Evolutionary conservation across 495 filamentous ascomycete species (phyloP).

Genomic region (Penicillium pancosmium): DNA sequence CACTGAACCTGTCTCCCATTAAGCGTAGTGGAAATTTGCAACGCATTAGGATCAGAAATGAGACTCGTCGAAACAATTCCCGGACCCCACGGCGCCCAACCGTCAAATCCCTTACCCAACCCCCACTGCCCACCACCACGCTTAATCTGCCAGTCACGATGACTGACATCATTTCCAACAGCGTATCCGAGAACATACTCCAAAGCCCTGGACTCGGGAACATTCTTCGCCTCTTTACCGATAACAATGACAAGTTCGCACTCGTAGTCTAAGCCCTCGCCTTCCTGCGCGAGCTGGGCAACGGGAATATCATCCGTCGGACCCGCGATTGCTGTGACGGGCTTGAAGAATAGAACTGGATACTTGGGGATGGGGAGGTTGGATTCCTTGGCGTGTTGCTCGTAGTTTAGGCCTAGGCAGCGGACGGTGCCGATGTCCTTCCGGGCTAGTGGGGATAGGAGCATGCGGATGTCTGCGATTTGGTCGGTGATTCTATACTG

Average conservation of each 20-base stretch:
- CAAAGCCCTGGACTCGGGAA: slow-evolving; percentile 67
- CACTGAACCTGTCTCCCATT: slow-evolving; percentile 77
- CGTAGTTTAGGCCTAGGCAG: slow-evolving; percentile 83
- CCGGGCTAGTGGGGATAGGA: slow-evolving; percentile 69
- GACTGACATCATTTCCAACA: slow-evolving; percentile 81
- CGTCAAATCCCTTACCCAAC: slow-evolving; percentile 83
- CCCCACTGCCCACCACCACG: slow-evolving; percentile 81
- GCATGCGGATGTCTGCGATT: slow-evolving; percentile 62
- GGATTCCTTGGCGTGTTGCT: slow-evolving; percentile 76
- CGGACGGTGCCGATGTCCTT: slow-evolving; percentile 74
- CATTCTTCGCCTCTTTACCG: slow-evolving; percentile 68
- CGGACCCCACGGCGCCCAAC: slow-evolving; percentile 86
- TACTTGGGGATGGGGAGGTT: slow-evolving; percentile 74
- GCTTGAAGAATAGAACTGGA: slow-evolving; percentile 85
- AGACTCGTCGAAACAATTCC: slow-evolving; percentile 71
- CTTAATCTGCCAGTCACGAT: slow-evolving; percentile 82
- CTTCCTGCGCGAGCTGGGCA: slow-evolving; percentile 57
- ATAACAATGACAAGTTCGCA: slow-evolving; percentile 82
- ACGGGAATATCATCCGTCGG: slow-evolving; percentile 72
- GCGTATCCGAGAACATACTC: slow-evolving; percentile 80
- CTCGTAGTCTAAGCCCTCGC: slow-evolving; percentile 77
- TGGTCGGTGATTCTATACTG: slow-evolving; percentile 71
- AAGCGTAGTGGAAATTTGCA: slow-evolving; percentile 67
- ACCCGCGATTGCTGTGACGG: slow-evolving; percentile 68
- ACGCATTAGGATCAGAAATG: slow-evolving; percentile 68